Percentiles rank a stretch among this genome's conserved stretches.
phyloP scores from a whole-genome alignment of 106 monocot genomes.

The Allium fistulosum region DNA sequence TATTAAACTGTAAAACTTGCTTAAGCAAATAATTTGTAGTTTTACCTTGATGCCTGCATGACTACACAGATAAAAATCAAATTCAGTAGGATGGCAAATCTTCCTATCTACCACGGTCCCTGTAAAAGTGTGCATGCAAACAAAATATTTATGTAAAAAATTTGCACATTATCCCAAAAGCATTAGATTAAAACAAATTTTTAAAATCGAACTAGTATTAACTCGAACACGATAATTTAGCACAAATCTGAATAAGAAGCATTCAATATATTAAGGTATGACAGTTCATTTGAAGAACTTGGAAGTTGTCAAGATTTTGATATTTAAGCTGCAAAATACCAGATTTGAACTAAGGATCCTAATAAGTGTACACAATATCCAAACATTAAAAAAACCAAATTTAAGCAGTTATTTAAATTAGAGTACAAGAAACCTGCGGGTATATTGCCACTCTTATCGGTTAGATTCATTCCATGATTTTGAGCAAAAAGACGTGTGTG shows the following conservation, averaged over 20 bases:
- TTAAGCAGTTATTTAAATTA: neutral
- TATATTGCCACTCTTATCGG: slow-evolving; percentile 68
- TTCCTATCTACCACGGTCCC: slow-evolving; percentile 62
- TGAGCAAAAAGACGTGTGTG: slow-evolving; percentile 85
- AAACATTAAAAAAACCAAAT: no score
- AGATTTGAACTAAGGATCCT: no score
- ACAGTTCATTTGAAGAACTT: no score
- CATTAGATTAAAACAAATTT: neutral
- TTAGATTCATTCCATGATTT: neutral
- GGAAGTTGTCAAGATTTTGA: no score
- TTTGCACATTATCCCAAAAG: neutral
- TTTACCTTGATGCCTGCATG: slow-evolving; percentile 83
- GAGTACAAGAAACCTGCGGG: slow-evolving; percentile 26
- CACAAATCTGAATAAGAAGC: neutral
- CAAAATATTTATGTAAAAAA: slow-evolving; percentile 11
- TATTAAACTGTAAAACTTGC: neutral
- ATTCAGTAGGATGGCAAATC: slow-evolving; percentile 76
- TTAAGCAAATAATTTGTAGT: neutral
- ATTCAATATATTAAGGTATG: neutral
- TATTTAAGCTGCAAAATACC: no score
- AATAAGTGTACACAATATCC: no score
- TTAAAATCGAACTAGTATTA: neutral
- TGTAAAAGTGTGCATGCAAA: no score
- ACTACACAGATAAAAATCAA: slow-evolving; percentile 81
- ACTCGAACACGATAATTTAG: neutral